Evolutionary conservation across 2,329 filamentous ascomycete species (phyloP).

Genomic region (Colletotrichum sp.): DNA sequence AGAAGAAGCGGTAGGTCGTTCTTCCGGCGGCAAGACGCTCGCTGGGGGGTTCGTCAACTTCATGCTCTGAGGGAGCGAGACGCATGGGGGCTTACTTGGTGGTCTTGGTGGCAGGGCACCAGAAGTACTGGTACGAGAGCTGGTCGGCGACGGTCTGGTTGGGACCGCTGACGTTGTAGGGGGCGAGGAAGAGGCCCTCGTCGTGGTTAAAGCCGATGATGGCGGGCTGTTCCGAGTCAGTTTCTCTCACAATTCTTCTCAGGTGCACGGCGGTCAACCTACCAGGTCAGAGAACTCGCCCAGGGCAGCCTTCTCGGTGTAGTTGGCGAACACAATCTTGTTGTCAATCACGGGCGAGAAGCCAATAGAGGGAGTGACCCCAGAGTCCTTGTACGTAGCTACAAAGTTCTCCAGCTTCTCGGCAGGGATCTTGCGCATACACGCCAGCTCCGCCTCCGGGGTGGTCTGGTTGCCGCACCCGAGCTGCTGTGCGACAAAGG

Average conservation of each 20-base stretch:
- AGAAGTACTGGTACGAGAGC: constrained; percentile 15
- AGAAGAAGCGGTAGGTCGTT: constrained; percentile 30
- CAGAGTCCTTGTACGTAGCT: constrained; percentile 28
- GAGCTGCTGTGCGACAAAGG: constrained; percentile 41
- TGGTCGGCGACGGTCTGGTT: neutral
- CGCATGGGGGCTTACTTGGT: constrained; percentile 8
- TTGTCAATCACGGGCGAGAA: constrained; percentile 36
- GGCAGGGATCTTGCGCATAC: constrained; percentile 39
- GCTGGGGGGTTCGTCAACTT: neutral
- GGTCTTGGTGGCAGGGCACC: constrained; percentile 13
- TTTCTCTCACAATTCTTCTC: neutral
- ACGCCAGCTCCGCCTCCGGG: constrained; percentile 34
- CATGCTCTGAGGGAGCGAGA: neutral
- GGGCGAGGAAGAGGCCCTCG: constrained; percentile 14
- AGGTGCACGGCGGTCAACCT: rapidly evolving
- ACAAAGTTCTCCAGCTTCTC: constrained; percentile 36
- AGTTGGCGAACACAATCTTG: constrained; percentile 36
- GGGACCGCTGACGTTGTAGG: constrained; percentile 10
- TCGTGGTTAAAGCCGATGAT: constrained; percentile 17
- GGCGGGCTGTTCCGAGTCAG: neutral
- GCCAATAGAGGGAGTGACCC: constrained; percentile 28
- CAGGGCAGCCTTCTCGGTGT: constrained; percentile 26
- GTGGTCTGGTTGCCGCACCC: constrained; percentile 38
- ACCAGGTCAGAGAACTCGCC: constrained; percentile 13
- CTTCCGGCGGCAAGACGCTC: constrained; percentile 9